Conservation (phyloP, 495 filamentous ascomycete species). For the Lindgomyces ingoldianus region DNA sequence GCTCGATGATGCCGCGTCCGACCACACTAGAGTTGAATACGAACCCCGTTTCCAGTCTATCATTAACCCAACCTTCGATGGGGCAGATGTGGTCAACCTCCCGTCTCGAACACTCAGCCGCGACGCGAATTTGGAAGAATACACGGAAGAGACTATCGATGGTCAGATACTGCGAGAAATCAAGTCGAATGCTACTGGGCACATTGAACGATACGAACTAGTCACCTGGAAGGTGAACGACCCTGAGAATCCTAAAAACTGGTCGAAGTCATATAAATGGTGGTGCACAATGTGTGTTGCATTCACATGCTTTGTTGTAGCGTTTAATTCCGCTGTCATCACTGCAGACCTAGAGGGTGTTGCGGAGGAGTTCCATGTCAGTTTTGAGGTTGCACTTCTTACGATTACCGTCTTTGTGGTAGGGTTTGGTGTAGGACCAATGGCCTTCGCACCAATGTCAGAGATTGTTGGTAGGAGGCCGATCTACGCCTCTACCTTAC, state of each 20-base stretch:
- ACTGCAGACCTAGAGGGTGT: conserved; percentile 65
- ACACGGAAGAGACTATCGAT: conserved; percentile 57
- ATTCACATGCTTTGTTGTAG: conserved; percentile 64
- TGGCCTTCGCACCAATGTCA: conserved; percentile 76
- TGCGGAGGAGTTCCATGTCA: conserved; percentile 60
- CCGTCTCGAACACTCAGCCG: conserved; percentile 63
- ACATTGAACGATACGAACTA: conserved; percentile 64
- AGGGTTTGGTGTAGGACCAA: conserved; percentile 79
- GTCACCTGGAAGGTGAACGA: conserved; percentile 69
- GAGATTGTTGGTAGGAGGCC: conserved; percentile 69
- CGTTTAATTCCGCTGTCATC: conserved; percentile 63
- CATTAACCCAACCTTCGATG: conserved; percentile 12
- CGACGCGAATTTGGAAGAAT: conserved; percentile 65
- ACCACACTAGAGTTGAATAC: conserved; percentile 2
- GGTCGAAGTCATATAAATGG: conserved; percentile 65
- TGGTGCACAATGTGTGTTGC: conserved; percentile 69
- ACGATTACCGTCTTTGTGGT: conserved; percentile 71
- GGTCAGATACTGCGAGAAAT: conserved; percentile 62
- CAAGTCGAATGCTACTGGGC: conserved; percentile 54
- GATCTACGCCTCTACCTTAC: conserved; percentile 64
- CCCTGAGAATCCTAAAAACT: conserved; percentile 70
- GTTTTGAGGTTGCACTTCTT: conserved; percentile 65
- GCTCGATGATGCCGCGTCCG: conserved; percentile 2
- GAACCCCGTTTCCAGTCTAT: conserved; percentile 15
- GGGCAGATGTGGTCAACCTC: conserved; percentile 52